Base-by-base conservation (phyloP, 2,329 filamentous ascomycete species). In the Fusarium sp. region DNA sequence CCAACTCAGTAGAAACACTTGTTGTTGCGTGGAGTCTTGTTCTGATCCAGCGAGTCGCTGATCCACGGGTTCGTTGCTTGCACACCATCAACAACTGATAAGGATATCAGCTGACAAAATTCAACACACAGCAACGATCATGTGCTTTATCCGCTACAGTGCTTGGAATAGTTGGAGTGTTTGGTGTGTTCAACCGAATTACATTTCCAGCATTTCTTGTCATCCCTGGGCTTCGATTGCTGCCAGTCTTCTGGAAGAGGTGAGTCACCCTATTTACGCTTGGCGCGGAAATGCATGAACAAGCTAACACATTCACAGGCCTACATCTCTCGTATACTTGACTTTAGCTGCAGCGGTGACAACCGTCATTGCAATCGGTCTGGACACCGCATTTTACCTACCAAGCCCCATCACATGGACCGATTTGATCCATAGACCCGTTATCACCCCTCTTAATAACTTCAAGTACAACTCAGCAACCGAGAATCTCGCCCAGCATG, bases 191-290 rank as follows among this genome's bases (percentile, higher is more conserved):
- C 81, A 99, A 98, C 81, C 90, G 96, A 70, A 98, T 98, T 75
- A 99, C 96, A 12, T 98, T 98, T 79, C 95, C 95, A 44, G 95
- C 94, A 16, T 99, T 97, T 78, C 82, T 99, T 66, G 79, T 97
- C 61, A 89, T 98, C 77, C 95, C 96, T 54, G 91, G 91, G 35
- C 82, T 97, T 77, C 91, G 90, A 76, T 85, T 99, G 76, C 84
- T 98, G 78, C 93, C 93, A 70, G 92, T 97, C 83, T 96, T 97
- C 77, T 82, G 88, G 78, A 89, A 90, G 79, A 95, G 91, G 92
- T 96, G 81, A 77, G 88, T 54, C 60, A 82, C 26, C 31, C 42
- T 38, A 23, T 63, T 31, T 63, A 44, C 57, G 61, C 60, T 52
- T 67, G 39, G 57, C 52, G 52, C 29, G 57, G 57, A 57, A 56